Conservation (phyloP, 2,329 filamentous ascomycete genomes). For the Rhexocercosporidium sp. region DNA sequence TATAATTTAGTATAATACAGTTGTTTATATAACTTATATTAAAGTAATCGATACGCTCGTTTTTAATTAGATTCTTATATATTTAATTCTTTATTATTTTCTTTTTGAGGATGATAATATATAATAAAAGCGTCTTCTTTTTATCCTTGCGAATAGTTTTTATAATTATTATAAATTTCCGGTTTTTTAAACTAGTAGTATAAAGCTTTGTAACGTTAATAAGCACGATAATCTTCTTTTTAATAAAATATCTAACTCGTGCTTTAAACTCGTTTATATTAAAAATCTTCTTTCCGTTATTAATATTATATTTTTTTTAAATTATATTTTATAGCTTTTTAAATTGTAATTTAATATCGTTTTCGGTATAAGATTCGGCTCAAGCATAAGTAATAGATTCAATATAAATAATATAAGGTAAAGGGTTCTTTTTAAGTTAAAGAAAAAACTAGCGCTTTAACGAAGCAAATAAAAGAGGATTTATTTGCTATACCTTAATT, state of each 20-base stretch:
- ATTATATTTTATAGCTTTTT: neutral
- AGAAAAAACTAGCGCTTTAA: neutral
- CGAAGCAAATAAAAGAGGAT: neutral
- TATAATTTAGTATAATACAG: slow-evolving; percentile 4
- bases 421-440: neutral
- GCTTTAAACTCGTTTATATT: neutral
- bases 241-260: neutral
- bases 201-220: neutral
- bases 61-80: neutral
- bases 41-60: neutral
- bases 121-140: neutral
- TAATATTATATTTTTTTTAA: neutral
- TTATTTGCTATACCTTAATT: neutral
- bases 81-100: slow-evolving; percentile 14
- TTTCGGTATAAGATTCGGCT: neutral
- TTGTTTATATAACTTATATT: slow-evolving; percentile 14
- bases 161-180: neutral
- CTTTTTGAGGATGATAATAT: slow-evolving; percentile 11
- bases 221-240: neutral
- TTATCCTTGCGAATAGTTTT: neutral
- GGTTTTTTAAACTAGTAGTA: neutral
- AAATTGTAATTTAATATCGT: neutral
- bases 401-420: slow-evolving; percentile 2
- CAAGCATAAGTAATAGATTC: neutral
- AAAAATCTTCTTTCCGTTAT: neutral